Percentiles rank a stretch among this genome's conserved stretches.
Evolutionary conservation across 495 filamentous ascomycete genomes (phyloP).

Genomic region (Podospora fimiseda): DNA sequence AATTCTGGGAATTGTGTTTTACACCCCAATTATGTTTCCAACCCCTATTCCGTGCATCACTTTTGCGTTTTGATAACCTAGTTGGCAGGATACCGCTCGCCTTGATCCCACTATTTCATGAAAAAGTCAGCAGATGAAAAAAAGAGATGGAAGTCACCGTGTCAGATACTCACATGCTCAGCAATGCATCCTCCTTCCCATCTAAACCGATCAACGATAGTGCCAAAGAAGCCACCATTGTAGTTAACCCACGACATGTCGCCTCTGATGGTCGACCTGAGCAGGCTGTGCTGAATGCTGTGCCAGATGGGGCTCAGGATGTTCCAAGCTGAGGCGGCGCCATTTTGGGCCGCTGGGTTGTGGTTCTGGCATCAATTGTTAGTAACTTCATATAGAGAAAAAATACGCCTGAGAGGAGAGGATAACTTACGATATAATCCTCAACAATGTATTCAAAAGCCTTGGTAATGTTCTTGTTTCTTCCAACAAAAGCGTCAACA

Average conservation of each 20-base stretch:
- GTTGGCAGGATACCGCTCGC: slow-evolving; percentile 5
- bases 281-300: slow-evolving; percentile 18
- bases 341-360: slow-evolving; percentile 32
- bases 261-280: slow-evolving; percentile 25
- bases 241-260: slow-evolving; percentile 36
- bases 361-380: slow-evolving; percentile 26
- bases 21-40: too few species aligned
- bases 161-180: slow-evolving; percentile 30
- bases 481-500: slow-evolving; percentile 28
- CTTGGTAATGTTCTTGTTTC: slow-evolving; percentile 30
- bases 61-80: not conserved
- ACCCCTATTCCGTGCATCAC: not conserved
- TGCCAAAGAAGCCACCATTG: slow-evolving; percentile 15
- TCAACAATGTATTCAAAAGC: slow-evolving; percentile 33
- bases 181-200: slow-evolving; percentile 37
- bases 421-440: slow-evolving; percentile 30
- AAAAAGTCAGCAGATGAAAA: not conserved
- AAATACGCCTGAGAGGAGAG: not conserved
- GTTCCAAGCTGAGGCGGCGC: slow-evolving; percentile 30
- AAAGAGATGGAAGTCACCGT: not conserved
- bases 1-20: too few species aligned
- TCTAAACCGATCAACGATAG: slow-evolving; percentile 33
- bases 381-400: too few species aligned
- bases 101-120: slow-evolving; percentile 11
- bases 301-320: slow-evolving; percentile 31